A percentile compares a stretch with the other conserved stretches of the same genome.
phyloP scores from a whole-genome alignment of 1,139 yeast species.

The Yarrowia galli region DNA sequence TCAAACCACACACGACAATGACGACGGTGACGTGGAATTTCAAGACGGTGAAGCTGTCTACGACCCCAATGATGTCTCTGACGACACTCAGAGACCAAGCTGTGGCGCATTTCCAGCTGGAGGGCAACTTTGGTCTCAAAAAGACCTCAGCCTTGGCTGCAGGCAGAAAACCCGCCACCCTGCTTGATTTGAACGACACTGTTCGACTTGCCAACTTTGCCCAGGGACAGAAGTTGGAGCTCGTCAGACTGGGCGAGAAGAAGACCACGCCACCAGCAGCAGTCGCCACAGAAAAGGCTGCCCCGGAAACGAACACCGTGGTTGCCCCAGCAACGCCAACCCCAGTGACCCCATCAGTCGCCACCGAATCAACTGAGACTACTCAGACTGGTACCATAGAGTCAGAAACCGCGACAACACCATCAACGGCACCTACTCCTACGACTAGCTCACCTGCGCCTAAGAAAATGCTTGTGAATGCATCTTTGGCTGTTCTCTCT shows the following conservation, averaged over 20 bases:
- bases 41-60: conserved; percentile 21
- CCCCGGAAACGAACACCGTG: background rate
- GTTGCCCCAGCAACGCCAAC: background rate
- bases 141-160: conserved; percentile 22
- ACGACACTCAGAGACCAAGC: conserved; percentile 16
- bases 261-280: background rate
- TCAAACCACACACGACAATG: conserved; percentile 4
- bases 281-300: background rate
- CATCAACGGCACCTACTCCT: background rate
- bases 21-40: conserved; percentile 32
- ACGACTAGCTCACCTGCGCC: background rate
- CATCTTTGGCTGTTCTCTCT: background rate
- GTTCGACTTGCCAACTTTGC: conserved; percentile 22
- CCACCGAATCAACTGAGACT: background rate
- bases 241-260: conserved; percentile 7
- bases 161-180: conserved; percentile 16
- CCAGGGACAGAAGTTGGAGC: conserved; percentile 29
- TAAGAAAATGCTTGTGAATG: conserved; percentile 20
- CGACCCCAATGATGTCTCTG: conserved; percentile 25
- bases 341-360: background rate
- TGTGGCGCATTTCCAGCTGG: conserved; percentile 23
- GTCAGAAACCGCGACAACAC: background rate
- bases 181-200: conserved; percentile 16
- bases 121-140: conserved; percentile 32
- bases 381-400: background rate